phyloP scores from a whole-genome alignment of 192 early-diverging fungal genomes.

The Podila clonocystis region DNA sequence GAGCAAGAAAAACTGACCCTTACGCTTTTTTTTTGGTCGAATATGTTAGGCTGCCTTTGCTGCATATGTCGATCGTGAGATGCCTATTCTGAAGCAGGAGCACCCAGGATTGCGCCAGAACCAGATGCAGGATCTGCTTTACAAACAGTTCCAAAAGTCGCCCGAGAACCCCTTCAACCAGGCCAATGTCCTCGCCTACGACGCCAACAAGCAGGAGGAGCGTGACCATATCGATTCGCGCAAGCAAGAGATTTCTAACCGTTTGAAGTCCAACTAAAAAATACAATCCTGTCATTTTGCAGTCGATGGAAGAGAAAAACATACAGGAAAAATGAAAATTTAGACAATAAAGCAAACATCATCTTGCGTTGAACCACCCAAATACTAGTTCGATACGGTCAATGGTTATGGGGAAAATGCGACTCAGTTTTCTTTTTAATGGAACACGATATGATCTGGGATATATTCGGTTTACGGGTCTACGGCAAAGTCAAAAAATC shows the following conservation, averaged over 20 bases:
- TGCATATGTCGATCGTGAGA: conserved; percentile 76
- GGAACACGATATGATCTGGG: conserved; percentile 33
- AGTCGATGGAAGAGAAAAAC: too few species aligned
- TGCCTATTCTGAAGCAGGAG: conserved; percentile 79
- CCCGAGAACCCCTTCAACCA: conserved; percentile 87
- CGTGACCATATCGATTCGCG: conserved; percentile 56
- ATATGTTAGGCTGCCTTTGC: conserved; percentile 62
- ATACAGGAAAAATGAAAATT: not conserved
- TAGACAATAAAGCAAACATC: not conserved
- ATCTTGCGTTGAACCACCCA: not conserved
- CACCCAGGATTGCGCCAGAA: conserved; percentile 80
- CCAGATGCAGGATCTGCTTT: conserved; percentile 82
- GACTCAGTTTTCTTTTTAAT: conserved; percentile 4
- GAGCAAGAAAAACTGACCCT: too few species aligned
- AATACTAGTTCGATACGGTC: not conserved
- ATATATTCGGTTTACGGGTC: conserved; percentile 51
- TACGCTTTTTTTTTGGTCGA: too few species aligned
- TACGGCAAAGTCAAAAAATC: conserved; percentile 14
- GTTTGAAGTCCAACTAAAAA: conserved; percentile 52
- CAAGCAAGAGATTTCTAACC: conserved; percentile 61
- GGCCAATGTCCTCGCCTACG: conserved; percentile 71
- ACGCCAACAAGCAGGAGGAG: conserved; percentile 74
- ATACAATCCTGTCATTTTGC: not conserved
- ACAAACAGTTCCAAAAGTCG: conserved; percentile 82
- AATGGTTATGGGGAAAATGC: not conserved